These are phyloP conservation scores for Plasmodium gonderi DNA, from an alignment of 169 alveolate genomes.

Conservation along the genomic window DNA sequence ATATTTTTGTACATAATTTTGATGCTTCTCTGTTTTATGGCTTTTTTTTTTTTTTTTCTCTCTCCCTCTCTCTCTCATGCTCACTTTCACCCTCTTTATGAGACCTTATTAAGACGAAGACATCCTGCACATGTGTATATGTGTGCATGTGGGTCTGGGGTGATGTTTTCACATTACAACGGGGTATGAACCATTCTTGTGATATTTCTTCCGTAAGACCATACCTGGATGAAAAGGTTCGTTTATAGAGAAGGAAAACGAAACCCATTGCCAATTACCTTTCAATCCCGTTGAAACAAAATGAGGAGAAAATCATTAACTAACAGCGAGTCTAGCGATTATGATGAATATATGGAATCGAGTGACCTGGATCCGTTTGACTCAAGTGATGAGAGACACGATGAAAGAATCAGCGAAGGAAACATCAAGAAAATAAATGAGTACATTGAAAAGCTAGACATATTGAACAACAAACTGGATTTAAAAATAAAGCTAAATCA, in stretches of 20 bases:
- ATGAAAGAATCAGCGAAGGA: background rate
- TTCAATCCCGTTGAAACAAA: background rate
- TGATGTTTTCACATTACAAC: background rate
- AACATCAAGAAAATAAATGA: slow-evolving; percentile 12
- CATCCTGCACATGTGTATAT: no score
- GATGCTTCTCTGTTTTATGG: background rate
- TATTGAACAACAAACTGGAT: slow-evolving; percentile 25
- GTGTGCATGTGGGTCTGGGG: no score
- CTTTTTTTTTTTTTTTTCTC: background rate
- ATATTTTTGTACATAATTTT: background rate
- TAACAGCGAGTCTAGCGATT: background rate
- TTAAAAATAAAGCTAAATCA: slow-evolving; percentile 43
- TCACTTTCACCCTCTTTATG: no score
- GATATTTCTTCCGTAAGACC: background rate
- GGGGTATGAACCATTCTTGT: background rate
- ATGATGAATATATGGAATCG: background rate
- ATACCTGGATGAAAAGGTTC: background rate
- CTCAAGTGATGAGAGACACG: slow-evolving; percentile 1
- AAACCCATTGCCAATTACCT: background rate
- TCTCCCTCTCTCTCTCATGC: no score
- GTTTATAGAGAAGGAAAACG: background rate
- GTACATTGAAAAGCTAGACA: slow-evolving; percentile 57
- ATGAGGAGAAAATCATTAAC: background rate
- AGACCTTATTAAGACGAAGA: background rate
- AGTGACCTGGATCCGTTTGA: background rate